Evolutionary conservation across 2,329 filamentous ascomycete species (phyloP), one percentile per base, ranked within the genome.

Genomic region (Fusarium marasasianum): DNA sequence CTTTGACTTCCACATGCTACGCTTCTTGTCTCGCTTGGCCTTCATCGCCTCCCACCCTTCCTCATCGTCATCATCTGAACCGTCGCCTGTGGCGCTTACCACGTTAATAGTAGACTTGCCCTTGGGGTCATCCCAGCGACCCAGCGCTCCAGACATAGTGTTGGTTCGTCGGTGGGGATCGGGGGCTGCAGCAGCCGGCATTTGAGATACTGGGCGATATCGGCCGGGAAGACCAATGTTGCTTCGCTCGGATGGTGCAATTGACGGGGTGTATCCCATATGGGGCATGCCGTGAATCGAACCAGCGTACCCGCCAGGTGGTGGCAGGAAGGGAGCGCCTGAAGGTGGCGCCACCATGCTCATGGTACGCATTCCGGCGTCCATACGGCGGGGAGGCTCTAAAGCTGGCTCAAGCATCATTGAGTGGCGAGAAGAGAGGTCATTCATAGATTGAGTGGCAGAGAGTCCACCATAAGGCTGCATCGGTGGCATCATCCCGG

Each of bases 171-270:
- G 77, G 72, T 81, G 80, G 67, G 62, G 75, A 56, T 75, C 73
- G 26, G 71, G 79, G 73, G 50, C 83, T 78, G 64, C 77, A 1
- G 76, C 73, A 14, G 76, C 77, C 12, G 85, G 86, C 62, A 88
- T 85, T 47, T 92, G 92, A 1, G 94, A 95, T 2, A 98, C 96
- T 4, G 96, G 95, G 51, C 96, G 90, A 83, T 99, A 99, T 50
- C 96, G 91, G 38, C 94, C 92, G 14, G 96, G 95, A 59, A 97
- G 88, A 22, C 96, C 96, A 70, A 98, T 86, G 81, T 97, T 98
- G 86, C 95, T 98, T 70, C 96, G 92, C 84, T 98, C 96, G 10
- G 94, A 98, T 3, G 96, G 96, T 6, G 96, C 96, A 75, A 99
- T 97, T 2, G 96, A 98, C 2, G 95, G 91, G 2, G 95, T 89